phyloP scores from a whole-genome alignment of 2,329 filamentous ascomycete species.

The Myriosclerotinia curreyana region DNA sequence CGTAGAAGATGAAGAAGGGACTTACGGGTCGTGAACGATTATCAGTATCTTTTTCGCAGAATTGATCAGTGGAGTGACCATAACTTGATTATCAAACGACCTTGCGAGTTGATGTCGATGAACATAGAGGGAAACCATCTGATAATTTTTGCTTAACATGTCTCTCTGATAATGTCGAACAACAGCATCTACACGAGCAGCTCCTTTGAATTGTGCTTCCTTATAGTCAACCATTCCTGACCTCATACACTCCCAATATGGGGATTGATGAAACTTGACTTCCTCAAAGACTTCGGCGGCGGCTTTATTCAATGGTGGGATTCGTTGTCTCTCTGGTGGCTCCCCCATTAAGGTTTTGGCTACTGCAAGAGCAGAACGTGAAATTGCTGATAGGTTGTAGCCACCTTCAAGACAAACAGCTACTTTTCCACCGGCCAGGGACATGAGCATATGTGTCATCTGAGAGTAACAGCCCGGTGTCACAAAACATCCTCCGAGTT shows the following conservation, averaged over 20 bases:
- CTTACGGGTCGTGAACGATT: slow-evolving; percentile 87
- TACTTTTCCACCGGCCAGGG: slow-evolving; percentile 81
- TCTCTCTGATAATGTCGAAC: slow-evolving; percentile 75
- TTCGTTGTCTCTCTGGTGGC: slow-evolving; percentile 63
- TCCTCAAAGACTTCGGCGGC: slow-evolving; percentile 55
- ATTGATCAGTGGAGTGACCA: slow-evolving; percentile 72
- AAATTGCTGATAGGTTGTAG: slow-evolving; percentile 92
- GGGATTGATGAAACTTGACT: slow-evolving; percentile 59
- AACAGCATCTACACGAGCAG: slow-evolving; percentile 71
- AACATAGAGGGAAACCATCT: slow-evolving; percentile 78
- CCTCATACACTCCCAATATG: slow-evolving; percentile 86
- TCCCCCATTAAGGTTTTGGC: slow-evolving; percentile 94
- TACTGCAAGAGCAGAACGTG: slow-evolving; percentile 85
- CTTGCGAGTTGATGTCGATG: slow-evolving; percentile 69
- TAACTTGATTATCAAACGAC: slow-evolving; percentile 80
- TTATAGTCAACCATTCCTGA: slow-evolving; percentile 58
- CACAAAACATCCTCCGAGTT: slow-evolving; percentile 89
- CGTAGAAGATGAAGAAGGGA: slow-evolving; percentile 27
- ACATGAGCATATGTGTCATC: slow-evolving; percentile 99
- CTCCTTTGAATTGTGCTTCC: slow-evolving; percentile 51
- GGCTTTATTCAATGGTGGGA: slow-evolving; percentile 57
- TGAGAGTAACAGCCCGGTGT: slow-evolving; percentile 90
- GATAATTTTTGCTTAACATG: slow-evolving; percentile 65
- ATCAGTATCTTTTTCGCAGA: slow-evolving; percentile 68
- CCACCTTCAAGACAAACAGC: slow-evolving; percentile 93